These are phyloP conservation scores for Datisca glomerata DNA, from an alignment of 306 rosid species.

Conservation along the genomic window DNA sequence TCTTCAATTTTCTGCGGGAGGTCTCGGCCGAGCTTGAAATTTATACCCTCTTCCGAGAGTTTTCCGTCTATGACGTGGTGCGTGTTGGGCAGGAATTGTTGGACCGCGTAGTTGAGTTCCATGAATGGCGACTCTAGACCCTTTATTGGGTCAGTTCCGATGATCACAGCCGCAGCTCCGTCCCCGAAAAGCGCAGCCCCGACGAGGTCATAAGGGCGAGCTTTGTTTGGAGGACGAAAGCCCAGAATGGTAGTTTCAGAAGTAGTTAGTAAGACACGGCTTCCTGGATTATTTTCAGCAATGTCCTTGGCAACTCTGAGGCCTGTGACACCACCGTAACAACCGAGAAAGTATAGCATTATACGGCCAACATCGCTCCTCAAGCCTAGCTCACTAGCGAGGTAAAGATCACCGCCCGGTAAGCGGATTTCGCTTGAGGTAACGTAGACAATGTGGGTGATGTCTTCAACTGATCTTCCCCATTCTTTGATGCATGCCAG, in stretches of 20 bases:
- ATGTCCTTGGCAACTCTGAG: slow-evolving; percentile 91
- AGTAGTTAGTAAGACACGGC: slow-evolving; percentile 61
- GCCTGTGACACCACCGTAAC: slow-evolving; percentile 91
- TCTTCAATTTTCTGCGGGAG: slow-evolving; percentile 84
- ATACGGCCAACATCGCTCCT: slow-evolving; percentile 50
- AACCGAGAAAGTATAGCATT: slow-evolving; percentile 87
- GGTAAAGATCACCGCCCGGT: slow-evolving; percentile 87
- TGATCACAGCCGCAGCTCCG: slow-evolving; percentile 79
- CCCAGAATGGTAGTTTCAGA: slow-evolving; percentile 93
- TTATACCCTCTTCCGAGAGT: slow-evolving; percentile 77
- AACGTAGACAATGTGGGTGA: slow-evolving; percentile 81
- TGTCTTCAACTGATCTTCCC: slow-evolving; percentile 68
- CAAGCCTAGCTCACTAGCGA: slow-evolving; percentile 63
- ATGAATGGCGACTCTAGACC: slow-evolving; percentile 65
- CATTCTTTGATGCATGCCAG: slow-evolving; percentile 75
- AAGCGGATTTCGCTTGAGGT: slow-evolving; percentile 81
- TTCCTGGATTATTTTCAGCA: slow-evolving; percentile 87
- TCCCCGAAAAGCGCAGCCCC: slow-evolving; percentile 99
- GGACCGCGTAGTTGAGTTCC: slow-evolving; percentile 66
- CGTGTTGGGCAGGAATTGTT: slow-evolving; percentile 68
- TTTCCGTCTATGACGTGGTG: slow-evolving; percentile 70
- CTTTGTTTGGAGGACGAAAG: slow-evolving; percentile 69
- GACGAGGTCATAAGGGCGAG: slow-evolving; percentile 84
- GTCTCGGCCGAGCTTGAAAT: slow-evolving; percentile 84
- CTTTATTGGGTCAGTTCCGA: slow-evolving; percentile 49